Percentiles rank a stretch among this genome's conserved stretches.
phyloP scores from a whole-genome alignment of 176 grass and related monocot species.

The Miscanthus lutarioriparius region DNA sequence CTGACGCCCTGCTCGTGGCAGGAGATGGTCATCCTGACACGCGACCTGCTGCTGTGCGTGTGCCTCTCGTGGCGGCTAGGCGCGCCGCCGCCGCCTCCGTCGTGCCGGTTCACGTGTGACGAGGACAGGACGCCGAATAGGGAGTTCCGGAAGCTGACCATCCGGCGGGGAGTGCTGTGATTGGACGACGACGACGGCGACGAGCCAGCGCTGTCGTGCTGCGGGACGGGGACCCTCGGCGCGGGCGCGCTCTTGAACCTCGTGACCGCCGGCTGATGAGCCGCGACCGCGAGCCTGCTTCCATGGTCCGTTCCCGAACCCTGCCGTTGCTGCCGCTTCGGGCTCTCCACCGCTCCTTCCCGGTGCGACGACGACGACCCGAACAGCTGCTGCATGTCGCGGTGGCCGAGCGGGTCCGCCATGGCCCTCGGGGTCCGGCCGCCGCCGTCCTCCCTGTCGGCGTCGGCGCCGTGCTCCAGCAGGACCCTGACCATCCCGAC shows the following conservation, averaged over 20 bases:
- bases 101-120: slow-evolving; percentile 2
- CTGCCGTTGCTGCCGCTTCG: background rate
- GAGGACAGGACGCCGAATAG: slow-evolving; percentile 68
- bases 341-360: background rate
- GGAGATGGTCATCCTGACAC: slow-evolving; percentile 48
- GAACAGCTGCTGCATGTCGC: slow-evolving; percentile 51
- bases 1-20: slow-evolving; percentile 44
- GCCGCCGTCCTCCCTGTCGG: slow-evolving; percentile 32
- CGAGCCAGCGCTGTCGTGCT: background rate
- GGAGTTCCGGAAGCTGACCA: slow-evolving; percentile 67
- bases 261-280: background rate
- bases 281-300: background rate
- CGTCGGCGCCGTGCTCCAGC: slow-evolving; percentile 55
- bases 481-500: slow-evolving; percentile 40
- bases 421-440: slow-evolving; percentile 46
- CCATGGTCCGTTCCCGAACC: background rate
- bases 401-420: slow-evolving; percentile 43
- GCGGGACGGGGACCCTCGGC: slow-evolving; percentile 4
- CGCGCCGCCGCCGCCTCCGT: background rate
- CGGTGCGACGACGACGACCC: background rate
- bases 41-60: background rate
- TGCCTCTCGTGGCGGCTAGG: slow-evolving; percentile 13
- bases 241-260: slow-evolving; percentile 45
- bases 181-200: slow-evolving; percentile 3
- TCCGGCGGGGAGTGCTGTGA: slow-evolving; percentile 20